Evolutionary conservation across 805 yeast species (phyloP), one percentile per base, ranked within the genome.

Genomic region (Candida piceae): DNA sequence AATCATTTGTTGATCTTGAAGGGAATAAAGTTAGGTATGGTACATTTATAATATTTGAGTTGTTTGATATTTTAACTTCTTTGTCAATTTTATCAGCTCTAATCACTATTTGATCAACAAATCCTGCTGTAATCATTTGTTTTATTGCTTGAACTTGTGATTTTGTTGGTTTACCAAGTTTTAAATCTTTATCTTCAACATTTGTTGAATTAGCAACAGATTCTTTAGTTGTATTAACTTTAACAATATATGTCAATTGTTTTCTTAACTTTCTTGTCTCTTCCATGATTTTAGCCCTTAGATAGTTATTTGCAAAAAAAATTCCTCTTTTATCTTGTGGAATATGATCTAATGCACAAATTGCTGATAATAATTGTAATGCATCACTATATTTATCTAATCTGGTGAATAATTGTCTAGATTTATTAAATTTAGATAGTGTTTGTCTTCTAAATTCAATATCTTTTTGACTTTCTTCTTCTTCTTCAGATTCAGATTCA

Each of bases 81-180:
- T 78, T 66, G 15, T 84, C 78, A 6, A 78, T 62, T 22, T 78
- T 48, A 52, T 89, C 97, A 1, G 86, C 89, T 43, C 97, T 70
- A 12, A 86, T 74, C 1, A 95, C 95, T 16, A 90, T 73, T 54
- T 85, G 95, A 58, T 93, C 99, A 27, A 93, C 70, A 51, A 84
- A 93, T 0, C 97, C 98, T 0, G 97, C 81, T 5, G 96, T 76
- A 4, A 90, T 69, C 78, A 93, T 89, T 61, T 93, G 99, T 53
- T 87, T 89, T 44, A 93, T 60, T 1, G 93, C 83, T 36, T 77
- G 72, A 5, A 87, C 55, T 62, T 93, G 98, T 5, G 62, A 55
- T 25, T 75, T 73, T 7, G 71, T 62, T 1, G 97, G 97, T 6
- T 83, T 74, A 0, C 68, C 74, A n/a, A 84, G 61, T 52, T 69